Evolutionary conservation across 2,329 filamentous ascomycete genomes (phyloP).

Genomic region (Zasmidium angulare): DNA sequence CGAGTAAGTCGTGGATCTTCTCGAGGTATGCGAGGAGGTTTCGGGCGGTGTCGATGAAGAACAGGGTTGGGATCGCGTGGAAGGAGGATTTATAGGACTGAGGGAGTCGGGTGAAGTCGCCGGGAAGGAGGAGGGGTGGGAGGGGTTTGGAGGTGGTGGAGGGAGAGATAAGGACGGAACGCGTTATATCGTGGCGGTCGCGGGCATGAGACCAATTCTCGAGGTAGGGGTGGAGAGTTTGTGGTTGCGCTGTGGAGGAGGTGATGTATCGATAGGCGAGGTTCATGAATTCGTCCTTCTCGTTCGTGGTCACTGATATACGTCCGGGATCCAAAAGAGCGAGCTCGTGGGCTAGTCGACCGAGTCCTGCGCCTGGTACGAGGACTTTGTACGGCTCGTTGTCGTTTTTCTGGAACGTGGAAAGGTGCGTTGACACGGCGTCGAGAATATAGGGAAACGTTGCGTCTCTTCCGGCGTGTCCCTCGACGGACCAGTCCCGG

Average conservation of each 20-base stretch:
- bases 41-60: conserved; percentile 93
- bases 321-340: conserved; percentile 66
- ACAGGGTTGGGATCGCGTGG: conserved; percentile 68
- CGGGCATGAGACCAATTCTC: conserved; percentile 73
- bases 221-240: conserved; percentile 68
- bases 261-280: conserved; percentile 73
- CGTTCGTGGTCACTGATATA: conserved; percentile 69
- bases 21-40: conserved; percentile 87
- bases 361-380: conserved; percentile 82
- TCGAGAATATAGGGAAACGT: conserved; percentile 62
- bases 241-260: conserved; percentile 64
- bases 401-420: conserved; percentile 7
- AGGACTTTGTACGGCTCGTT: conserved; percentile 62
- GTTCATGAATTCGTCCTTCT: conserved; percentile 91
- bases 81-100: conserved; percentile 53
- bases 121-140: conserved; percentile 13
- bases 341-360: conserved; percentile 76
- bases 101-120: conserved; percentile 59
- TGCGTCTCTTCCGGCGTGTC: conserved; percentile 71
- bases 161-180: conserved; percentile 16
- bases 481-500: conserved; percentile 84
- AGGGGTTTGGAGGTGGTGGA: conserved; percentile 3
- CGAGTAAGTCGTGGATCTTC: conserved; percentile 73
- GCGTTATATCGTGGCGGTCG: conserved; percentile 33
- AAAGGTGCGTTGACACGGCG: conserved; percentile 37